Conservation (phyloP, 768 basidiomycete genomes). For the Basidioascus undulatus region DNA sequence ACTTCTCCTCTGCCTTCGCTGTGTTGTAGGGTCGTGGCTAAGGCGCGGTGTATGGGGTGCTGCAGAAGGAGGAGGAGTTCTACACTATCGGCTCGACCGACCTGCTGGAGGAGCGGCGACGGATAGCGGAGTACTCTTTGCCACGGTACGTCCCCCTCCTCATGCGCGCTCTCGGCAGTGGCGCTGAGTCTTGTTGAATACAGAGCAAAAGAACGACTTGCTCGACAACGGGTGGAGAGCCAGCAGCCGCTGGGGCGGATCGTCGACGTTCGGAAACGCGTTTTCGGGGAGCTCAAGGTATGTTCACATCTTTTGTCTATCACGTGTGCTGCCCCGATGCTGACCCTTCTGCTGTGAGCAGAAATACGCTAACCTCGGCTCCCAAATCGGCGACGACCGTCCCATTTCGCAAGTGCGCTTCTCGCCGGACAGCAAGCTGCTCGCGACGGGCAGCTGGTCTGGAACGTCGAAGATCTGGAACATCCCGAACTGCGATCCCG, state of each 20-base stretch:
- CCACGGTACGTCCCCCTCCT: conserved; percentile 43
- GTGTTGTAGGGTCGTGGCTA: no score
- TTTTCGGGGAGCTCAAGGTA: conserved; percentile 76
- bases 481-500: conserved; percentile 64
- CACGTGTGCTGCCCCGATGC: background rate
- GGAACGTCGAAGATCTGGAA: conserved; percentile 90
- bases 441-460: conserved; percentile 90
- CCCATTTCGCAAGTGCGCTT: conserved; percentile 86
- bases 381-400: conserved; percentile 91
- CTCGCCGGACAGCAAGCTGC: conserved; percentile 63
- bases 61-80: conserved; percentile 69
- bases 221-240: conserved; percentile 75
- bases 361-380: conserved; percentile 80
- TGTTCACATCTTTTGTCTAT: conserved; percentile 10
- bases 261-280: conserved; percentile 74
- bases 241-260: conserved; percentile 64
- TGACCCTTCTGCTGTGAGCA: conserved; percentile 15
- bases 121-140: conserved; percentile 78
- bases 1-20: background rate
- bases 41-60: no score
- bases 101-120: conserved; percentile 58
- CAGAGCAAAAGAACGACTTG: conserved; percentile 89
- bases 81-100: conserved; percentile 77
- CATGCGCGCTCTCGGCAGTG: background rate
- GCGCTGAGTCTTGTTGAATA: conserved; percentile 28